Percentiles rank a stretch among this genome's conserved stretches.
Evolutionary conservation across 176 grass and related monocot species (phyloP).

Genomic region (Carex littledalei): DNA sequence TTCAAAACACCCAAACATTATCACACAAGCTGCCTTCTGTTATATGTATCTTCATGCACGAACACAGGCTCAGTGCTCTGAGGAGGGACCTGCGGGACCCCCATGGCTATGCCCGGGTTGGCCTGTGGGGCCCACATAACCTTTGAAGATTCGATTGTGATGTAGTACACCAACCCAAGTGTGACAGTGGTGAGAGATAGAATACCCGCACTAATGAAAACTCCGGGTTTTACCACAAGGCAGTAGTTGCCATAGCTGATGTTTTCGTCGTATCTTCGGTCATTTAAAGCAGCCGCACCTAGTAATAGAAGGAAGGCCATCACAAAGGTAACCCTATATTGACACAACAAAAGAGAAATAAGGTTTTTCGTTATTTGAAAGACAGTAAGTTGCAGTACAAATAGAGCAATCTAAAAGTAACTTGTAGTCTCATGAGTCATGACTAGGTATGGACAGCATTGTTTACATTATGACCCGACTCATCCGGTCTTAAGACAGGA

Average conservation of each 20-base stretch:
- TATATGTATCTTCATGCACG: constrained; percentile 38
- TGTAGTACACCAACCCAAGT: constrained; percentile 24
- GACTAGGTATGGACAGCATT: background rate
- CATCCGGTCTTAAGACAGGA: background rate
- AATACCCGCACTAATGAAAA: constrained; percentile 20
- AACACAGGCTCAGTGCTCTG: constrained; percentile 25
- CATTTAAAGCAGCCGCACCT: constrained; percentile 23
- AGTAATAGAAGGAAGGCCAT: constrained; percentile 25
- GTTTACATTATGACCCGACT: background rate
- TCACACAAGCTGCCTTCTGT: constrained; percentile 35
- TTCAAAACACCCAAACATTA: background rate
- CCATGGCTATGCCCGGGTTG: constrained; percentile 40
- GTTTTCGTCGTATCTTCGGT: background rate
- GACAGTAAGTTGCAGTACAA: background rate
- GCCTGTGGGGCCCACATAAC: background rate
- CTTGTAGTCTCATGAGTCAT: background rate
- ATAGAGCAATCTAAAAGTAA: background rate
- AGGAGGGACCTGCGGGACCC: constrained; percentile 20
- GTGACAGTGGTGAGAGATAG: constrained; percentile 9
- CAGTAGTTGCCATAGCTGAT: constrained; percentile 10
- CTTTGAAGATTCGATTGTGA: constrained; percentile 5
- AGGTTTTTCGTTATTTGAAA: background rate
- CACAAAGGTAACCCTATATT: constrained; percentile 25
- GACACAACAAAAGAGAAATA: constrained; percentile 9
- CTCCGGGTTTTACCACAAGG: constrained; percentile 13